Base-by-base conservation (phyloP, 257 asterid genomes). In the Primulina eburnea region DNA sequence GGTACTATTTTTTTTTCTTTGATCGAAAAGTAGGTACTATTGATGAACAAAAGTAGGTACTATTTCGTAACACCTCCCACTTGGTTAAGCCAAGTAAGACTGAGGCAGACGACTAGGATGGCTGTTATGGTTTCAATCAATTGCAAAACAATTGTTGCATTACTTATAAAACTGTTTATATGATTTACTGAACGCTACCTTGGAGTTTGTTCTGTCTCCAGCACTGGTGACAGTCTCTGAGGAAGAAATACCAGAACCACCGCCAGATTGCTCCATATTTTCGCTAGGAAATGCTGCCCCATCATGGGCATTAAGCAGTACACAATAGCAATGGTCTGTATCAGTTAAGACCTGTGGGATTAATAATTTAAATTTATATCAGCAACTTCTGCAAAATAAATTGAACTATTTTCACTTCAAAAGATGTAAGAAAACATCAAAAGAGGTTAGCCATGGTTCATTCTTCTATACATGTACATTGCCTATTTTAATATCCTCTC, bases 281-380 rank as follows among this genome's bases (percentile, higher is more conserved):
- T 86, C 93, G 75, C 60, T 40, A 3, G 99, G 97, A 80, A 89
- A 89, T 75, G 96, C 96, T 26, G 96, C 96, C 71, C 95, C 99
- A 67, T 86, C 88, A 70, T 87, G 88, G 62, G 99, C 99, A 75
- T 94, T 85, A 73, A 94, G 89, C 78, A 94, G 77, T 58, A 94
- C 99, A 74, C 97, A 91, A 62, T 91, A 94, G 80, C 99, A 94
- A 84, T 94, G 96, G 74, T 94, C 99, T 24, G 90, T 83, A 79
- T 94, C 99, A 30, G 96, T 94, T 79, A 94, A 81, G 56, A 94
- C 99, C 99, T 94, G 85, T 60, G 82, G 33, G 74, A 72, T 37
- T 56, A 43, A 72, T 47, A 57, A 70, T 58, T 67, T 56, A 63
- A 60, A 62, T 68, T 30, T 11, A 18, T 29, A 38, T 35, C 26